Conservation (phyloP, 768 basidiomycete genomes). For the Calocera cornea region DNA sequence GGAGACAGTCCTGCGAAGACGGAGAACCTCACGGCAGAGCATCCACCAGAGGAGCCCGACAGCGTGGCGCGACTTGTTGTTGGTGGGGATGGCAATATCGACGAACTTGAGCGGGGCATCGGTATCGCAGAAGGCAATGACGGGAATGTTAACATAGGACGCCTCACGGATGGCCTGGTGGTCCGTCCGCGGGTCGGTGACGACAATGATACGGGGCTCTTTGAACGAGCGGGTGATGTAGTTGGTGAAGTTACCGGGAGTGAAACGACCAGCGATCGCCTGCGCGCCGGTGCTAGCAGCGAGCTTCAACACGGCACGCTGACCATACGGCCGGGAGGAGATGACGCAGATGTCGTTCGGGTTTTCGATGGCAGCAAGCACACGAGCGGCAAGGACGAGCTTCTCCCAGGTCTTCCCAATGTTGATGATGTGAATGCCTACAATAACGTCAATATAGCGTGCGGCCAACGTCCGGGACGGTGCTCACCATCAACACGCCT, state of each 20-base stretch:
- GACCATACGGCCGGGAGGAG: slow-evolving; percentile 95
- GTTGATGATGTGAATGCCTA: slow-evolving; percentile 94
- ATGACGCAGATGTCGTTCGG: slow-evolving; percentile 97
- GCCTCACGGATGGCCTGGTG: slow-evolving; percentile 99
- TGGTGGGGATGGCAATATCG: slow-evolving; percentile 95
- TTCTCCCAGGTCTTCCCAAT: slow-evolving; percentile 99
- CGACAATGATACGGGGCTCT: slow-evolving; percentile 95
- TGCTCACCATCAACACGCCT: slow-evolving; percentile 81
- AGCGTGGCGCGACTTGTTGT: slow-evolving; percentile 97
- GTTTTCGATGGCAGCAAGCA: slow-evolving; percentile 96
- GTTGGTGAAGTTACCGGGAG: slow-evolving; percentile 98
- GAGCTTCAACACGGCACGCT: slow-evolving; percentile 98
- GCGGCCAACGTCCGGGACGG: not conserved
- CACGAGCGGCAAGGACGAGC: slow-evolving; percentile 91
- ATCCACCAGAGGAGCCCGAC: slow-evolving; percentile 98
- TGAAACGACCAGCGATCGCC: slow-evolving; percentile 98
- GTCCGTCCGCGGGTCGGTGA: slow-evolving; percentile 98
- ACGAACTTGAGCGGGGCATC: slow-evolving; percentile 96
- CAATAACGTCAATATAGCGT: slow-evolving; percentile 8
- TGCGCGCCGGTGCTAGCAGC: slow-evolving; percentile 96
- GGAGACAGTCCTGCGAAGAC: slow-evolving; percentile 85
- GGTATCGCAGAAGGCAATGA: slow-evolving; percentile 97
- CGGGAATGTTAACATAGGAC: slow-evolving; percentile 99
- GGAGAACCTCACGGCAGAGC: slow-evolving; percentile 91
- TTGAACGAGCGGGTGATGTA: slow-evolving; percentile 99